A percentile compares a stretch with the other conserved stretches of the same genome.
These are phyloP conservation scores for Chlorella sp. DNA, from an alignment of 139 green algal species.

Conservation along the genomic window DNA sequence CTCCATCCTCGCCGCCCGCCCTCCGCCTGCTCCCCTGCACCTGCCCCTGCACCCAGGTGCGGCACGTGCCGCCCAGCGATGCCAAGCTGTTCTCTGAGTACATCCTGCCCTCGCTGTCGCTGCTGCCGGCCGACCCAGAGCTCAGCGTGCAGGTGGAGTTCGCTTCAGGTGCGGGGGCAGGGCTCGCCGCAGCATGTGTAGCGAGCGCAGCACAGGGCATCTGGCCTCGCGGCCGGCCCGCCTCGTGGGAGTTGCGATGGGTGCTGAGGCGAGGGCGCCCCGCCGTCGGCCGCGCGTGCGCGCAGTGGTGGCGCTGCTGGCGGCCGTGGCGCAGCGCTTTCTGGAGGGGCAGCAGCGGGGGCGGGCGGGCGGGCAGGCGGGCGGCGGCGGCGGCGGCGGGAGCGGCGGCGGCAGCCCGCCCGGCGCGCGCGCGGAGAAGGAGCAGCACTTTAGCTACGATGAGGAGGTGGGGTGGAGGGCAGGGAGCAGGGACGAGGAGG, in stretches of 20 bases:
- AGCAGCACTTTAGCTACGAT: slow-evolving; percentile 33
- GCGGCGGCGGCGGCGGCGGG: background rate
- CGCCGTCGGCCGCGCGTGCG: too few species aligned
- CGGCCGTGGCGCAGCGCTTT: slow-evolving; percentile 26
- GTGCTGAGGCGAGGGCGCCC: too few species aligned
- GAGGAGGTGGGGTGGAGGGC: slow-evolving; percentile 47
- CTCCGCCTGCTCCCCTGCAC: background rate
- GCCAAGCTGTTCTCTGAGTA: slow-evolving; percentile 91
- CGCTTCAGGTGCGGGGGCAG: background rate
- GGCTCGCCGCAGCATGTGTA: slow-evolving; percentile 1
- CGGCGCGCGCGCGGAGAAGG: too few species aligned
- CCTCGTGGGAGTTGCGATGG: too few species aligned
- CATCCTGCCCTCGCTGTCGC: slow-evolving; percentile 86
- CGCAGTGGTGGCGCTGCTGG: slow-evolving; percentile 61
- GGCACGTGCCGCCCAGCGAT: slow-evolving; percentile 55
- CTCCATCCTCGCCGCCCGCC: background rate
- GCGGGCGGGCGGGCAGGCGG: background rate
- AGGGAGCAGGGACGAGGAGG: too few species aligned
- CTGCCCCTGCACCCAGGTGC: slow-evolving; percentile 32
- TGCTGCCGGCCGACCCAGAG: slow-evolving; percentile 86
- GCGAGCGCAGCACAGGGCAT: too few species aligned
- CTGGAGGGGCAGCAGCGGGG: slow-evolving; percentile 29
- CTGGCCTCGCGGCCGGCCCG: too few species aligned
- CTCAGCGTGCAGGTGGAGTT: slow-evolving; percentile 82
- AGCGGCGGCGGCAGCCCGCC: background rate